phyloP scores from a whole-genome alignment of 768 basidiomycete species.

The Termitomyces sp. region DNA sequence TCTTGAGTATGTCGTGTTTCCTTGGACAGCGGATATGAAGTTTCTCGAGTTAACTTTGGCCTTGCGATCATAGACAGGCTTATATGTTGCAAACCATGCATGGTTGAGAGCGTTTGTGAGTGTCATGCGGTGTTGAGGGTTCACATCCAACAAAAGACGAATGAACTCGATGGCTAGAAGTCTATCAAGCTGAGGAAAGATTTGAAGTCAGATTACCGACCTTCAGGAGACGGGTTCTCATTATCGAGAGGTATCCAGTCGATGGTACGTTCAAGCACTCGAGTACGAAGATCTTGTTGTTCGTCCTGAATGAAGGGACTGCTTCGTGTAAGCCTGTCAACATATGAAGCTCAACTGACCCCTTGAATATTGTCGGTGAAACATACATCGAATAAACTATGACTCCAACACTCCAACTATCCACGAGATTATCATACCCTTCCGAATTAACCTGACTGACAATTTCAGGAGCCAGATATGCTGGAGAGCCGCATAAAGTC shows the following conservation, averaged over 20 bases:
- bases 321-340: conserved; percentile 60
- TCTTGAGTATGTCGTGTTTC: conserved; percentile 6
- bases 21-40: background rate
- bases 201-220: conserved; percentile 27
- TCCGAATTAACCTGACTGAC: conserved; percentile 39
- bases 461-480: conserved; percentile 36
- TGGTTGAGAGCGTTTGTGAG: conserved; percentile 64
- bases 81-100: conserved; percentile 58
- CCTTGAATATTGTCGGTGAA: background rate
- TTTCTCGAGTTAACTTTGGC: background rate
- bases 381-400: conserved; percentile 85
- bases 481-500: conserved; percentile 96
- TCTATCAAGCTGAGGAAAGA: background rate
- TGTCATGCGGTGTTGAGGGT: conserved; percentile 67
- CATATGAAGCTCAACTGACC: background rate
- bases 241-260: conserved; percentile 51
- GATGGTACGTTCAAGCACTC: conserved; percentile 51
- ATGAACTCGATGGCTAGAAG: conserved; percentile 60
- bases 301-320: conserved; percentile 79
- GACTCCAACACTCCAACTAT: conserved; percentile 95
- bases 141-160: conserved; percentile 49
- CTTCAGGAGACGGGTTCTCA: conserved; percentile 24
- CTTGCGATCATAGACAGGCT: conserved; percentile 18
- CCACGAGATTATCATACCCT: conserved; percentile 86
- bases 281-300: conserved; percentile 45